Conservation (phyloP, 2,329 filamentous ascomycete genomes). For the Tolypocladium pustulatum region DNA sequence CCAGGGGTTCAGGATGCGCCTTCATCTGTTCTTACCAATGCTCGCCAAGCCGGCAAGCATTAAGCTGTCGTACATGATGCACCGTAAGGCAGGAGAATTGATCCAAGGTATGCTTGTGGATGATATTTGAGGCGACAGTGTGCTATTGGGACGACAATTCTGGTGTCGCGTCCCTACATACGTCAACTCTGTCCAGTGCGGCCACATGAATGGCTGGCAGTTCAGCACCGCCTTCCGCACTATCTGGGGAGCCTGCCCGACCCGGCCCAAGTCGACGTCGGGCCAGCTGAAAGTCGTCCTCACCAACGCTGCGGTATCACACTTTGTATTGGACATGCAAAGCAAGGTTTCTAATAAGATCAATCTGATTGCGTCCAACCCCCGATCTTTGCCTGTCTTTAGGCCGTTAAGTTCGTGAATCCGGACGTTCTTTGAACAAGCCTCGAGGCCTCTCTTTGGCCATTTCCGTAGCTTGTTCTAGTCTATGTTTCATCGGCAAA, state of each 20-base stretch:
- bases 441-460: background rate
- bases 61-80: background rate
- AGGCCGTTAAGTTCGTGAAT: background rate
- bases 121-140: background rate
- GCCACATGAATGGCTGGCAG: background rate
- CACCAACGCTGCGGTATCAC: background rate
- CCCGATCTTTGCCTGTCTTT: background rate
- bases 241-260: background rate
- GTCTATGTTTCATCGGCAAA: background rate
- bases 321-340: background rate
- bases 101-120: background rate
- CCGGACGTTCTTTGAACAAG: background rate
- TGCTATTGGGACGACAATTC: background rate
- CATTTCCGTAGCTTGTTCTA: background rate
- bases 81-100: background rate
- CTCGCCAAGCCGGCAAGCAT: background rate
- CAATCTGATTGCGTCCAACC: background rate
- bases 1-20: background rate
- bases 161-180: background rate
- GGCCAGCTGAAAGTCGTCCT: background rate
- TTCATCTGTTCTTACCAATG: background rate
- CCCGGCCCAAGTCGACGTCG: background rate
- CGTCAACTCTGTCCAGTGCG: background rate
- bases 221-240: background rate
- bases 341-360: background rate